Evolutionary conservation across 108 stramenopile genomes (phyloP).

Genomic region (Seminavis robusta): DNA sequence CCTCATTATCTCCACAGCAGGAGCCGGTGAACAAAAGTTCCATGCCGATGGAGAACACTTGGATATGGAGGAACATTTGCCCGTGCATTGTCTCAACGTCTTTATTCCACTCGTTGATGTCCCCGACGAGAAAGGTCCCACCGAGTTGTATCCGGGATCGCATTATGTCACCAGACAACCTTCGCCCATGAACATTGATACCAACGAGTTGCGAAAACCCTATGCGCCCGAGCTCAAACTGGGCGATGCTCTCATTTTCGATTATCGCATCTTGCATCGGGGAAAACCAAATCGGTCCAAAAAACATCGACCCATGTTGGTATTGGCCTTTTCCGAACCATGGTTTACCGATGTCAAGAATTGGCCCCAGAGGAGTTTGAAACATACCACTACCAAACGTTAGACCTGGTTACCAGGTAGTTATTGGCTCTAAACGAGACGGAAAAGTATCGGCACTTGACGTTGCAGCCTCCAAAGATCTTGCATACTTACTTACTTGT

Average conservation of each 20-base stretch:
- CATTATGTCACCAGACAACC: constrained; percentile 65
- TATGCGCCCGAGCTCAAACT: constrained; percentile 29
- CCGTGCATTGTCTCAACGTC: constrained; percentile 62
- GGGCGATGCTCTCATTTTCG: constrained; percentile 67
- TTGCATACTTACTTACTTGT: too few relatives aligned
- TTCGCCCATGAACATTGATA: constrained; percentile 56
- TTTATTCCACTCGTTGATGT: constrained; percentile 67
- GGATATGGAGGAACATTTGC: constrained; percentile 31
- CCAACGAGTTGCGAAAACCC: constrained; percentile 46
- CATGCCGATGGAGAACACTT: constrained; percentile 77
- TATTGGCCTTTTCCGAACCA: constrained; percentile 49
- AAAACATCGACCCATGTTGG: constrained; percentile 46
- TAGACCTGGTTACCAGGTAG: too few relatives aligned
- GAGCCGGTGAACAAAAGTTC: constrained; percentile 59
- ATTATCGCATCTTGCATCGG: constrained; percentile 75
- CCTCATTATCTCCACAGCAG: constrained; percentile 58
- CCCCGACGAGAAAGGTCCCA: constrained; percentile 45
- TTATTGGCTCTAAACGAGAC: too few relatives aligned
- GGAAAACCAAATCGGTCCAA: constrained; percentile 51
- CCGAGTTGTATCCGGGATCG: constrained; percentile 68
- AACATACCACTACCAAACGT: too few relatives aligned
- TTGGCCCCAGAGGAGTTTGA: constrained; percentile 47
- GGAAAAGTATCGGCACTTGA: too few relatives aligned
- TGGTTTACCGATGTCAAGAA: constrained; percentile 78
- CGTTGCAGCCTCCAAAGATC: too few relatives aligned